Base-by-base conservation (phyloP, 2,329 filamentous ascomycete species). In the Claviceps maximensis region DNA sequence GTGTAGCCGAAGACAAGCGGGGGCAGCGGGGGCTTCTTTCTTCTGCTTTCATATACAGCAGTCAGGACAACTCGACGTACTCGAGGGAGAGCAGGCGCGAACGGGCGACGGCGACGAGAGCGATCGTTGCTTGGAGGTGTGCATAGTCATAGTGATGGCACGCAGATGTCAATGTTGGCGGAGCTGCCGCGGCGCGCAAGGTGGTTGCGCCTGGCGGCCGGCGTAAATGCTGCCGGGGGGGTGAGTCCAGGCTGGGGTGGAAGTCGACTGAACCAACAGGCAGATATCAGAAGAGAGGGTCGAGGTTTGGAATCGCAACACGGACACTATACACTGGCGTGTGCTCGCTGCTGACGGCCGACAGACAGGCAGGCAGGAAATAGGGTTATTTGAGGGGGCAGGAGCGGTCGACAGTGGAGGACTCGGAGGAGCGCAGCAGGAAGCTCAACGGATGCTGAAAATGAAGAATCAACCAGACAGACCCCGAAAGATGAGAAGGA, bases 71-170 rank as follows among this genome's bases (percentile, higher is more conserved):
- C 25, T 49, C 45, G 42, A 83, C 81, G 66, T 82, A 84, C 80
- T 74, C 63, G 75, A 71, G 67, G 77, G 76, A 59, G 76, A 71
- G 62, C 75, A 73, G 59, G 75, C 72, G 69, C 75, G 75, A 68
- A 79, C 78, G 61, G 79, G 13, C 21, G 42, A 45, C 7, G 42
- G 21, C 42, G 42, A 27, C 13, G 81, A 83, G 57, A 77, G 71
- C 58, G 78, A 80, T 62, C 76, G 76, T 69, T 81, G 76, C 77
- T 80, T 79, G 68, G 77, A 76, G 65, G 78, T 33, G 31, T 33
- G 31, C 31, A 33, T 33, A 33, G 29, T 76, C 75, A 80, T 80
- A 68, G 66, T 76, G 74, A 68, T 67, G 67, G 70, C 72, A 74
- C 75, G 63, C 63, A 66, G 54, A 54, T 54, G 56, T 47, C 47